Evolutionary conservation across 768 basidiomycete species (phyloP), one percentile per base, ranked within the genome.

Genomic region (Boletus huronensis): DNA sequence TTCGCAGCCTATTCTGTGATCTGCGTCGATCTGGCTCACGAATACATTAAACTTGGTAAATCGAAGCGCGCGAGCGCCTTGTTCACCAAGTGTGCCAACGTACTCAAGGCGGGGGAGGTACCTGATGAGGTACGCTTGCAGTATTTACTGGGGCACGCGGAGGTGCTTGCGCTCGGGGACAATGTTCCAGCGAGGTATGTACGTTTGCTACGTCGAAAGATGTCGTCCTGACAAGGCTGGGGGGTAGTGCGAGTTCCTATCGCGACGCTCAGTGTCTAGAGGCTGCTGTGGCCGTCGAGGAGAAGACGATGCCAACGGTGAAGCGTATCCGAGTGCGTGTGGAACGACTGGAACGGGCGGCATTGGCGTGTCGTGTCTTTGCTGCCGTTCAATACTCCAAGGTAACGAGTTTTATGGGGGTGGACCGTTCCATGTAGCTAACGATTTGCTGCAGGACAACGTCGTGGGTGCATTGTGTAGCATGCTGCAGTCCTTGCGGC

Each of bases 11-110:
- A 83, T 65, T 74, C 89, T 19, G 69, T 70, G 1, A 72, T 81
- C 2, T 93, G 88, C 3, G 73, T 85, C 1, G 82, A 86, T 40
- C 79, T 96, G 6, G 94, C 88, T 0, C 78, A 83, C 52, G 91
- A 94, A 66, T 93, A 94, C 62, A 73, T 84, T 42, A 81, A 79
- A 34, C 77, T 98, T 1, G 94, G 95, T 3, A 90, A 88, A 67
- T 70, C 74, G 2, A 81, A 81, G 48, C 81, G 87, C 35, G 93
- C 93, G 0, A 75, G 73, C 1, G 64, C 72, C 2, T 78, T 96
- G 19, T 89, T 91, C 62, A 77, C 70, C n/a, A 82, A 81, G 32
- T 78, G 79, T 1, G 70, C 83, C 14, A 75, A 71, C 29, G 58
- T 75, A 4, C 71, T 84, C 10, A 75, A 77, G 46, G 71, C 64